These are phyloP conservation scores for Penicillium hordei DNA, from an alignment of 2,329 filamentous ascomycete genomes.

Conservation along the genomic window DNA sequence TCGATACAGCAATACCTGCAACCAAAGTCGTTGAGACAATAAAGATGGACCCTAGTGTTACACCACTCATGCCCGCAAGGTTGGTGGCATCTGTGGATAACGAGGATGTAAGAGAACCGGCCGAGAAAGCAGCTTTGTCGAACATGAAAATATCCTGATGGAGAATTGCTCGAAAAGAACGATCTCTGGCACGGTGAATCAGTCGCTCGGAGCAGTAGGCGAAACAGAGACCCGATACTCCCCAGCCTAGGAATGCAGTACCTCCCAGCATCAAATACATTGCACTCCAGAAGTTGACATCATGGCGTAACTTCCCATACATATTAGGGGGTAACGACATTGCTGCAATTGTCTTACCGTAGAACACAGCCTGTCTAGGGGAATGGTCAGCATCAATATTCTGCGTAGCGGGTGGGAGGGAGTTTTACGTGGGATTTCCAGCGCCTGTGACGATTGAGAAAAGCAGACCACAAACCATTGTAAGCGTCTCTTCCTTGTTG, in stretches of 20 bases:
- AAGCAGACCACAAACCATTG: conserved; percentile 44
- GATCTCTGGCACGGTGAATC: conserved; percentile 76
- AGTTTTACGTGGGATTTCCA: conserved; percentile 47
- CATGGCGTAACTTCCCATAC: not conserved
- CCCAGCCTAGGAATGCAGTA: not conserved
- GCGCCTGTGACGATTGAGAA: conserved; percentile 3
- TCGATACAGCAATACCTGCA: conserved; percentile 66
- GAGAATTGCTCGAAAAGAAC: conserved; percentile 80
- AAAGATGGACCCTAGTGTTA: conserved; percentile 81
- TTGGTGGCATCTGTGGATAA: conserved; percentile 67
- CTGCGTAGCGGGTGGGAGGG: conserved; percentile 68
- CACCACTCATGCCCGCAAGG: conserved; percentile 74
- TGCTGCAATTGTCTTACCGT: conserved; percentile 53
- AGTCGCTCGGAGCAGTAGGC: conserved; percentile 82
- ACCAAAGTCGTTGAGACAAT: conserved; percentile 77
- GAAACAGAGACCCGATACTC: conserved; percentile 65
- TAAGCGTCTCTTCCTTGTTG: conserved; percentile 5
- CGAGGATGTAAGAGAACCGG: conserved; percentile 83
- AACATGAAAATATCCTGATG: conserved; percentile 93
- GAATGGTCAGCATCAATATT: conserved; percentile 46
- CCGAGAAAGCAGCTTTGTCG: conserved; percentile 82
- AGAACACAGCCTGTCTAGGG: conserved; percentile 74
- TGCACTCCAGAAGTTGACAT: conserved; percentile 5
- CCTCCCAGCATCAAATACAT: conserved; percentile 7
- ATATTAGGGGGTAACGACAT: conserved; percentile 17